A percentile compares a stretch with the other conserved stretches of the same genome.
Conservation (phyloP, 2,329 filamentous ascomycete genomes). For the Fusarium scirpi region DNA sequence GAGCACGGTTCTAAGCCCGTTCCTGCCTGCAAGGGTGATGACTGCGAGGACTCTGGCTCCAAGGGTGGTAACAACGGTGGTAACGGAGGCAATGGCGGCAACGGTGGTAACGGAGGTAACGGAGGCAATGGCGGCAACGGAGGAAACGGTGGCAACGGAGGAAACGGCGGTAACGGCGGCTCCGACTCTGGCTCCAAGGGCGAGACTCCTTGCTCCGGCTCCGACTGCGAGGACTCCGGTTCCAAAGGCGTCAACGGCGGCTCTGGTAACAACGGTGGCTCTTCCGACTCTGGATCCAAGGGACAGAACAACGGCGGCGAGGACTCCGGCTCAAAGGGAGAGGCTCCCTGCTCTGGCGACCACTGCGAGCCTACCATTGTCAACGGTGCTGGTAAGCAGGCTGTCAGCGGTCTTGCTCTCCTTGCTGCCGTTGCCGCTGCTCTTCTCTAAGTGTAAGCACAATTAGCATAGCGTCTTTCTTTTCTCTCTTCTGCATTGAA, state of each 20-base stretch:
- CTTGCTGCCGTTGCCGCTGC: conserved; percentile 37
- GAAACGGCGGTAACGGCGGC: fast-evolving
- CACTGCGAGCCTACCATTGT: conserved; percentile 30
- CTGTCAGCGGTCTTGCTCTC: conserved; percentile 34
- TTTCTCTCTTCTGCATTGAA: not conserved
- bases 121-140: fast-evolving
- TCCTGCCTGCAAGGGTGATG: not conserved
- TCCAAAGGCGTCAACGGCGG: not conserved
- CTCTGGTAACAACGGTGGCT: not conserved
- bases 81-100: fast-evolving
- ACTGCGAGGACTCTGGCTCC: not conserved
- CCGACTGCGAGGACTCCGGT: not conserved
- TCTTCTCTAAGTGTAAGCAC: conserved; percentile 23
- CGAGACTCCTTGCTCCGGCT: no score
- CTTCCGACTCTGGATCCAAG: not conserved
- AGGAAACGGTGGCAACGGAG: fast-evolving
- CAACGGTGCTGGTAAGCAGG: conserved; percentile 38
- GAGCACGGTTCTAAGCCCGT: not conserved
- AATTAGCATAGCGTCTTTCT: not conserved
- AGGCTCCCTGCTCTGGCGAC: not conserved
- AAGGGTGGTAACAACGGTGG: not conserved
- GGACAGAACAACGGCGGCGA: not conserved
- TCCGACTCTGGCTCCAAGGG: not conserved
- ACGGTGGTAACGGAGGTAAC: fast-evolving
- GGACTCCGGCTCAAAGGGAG: not conserved